Percentiles rank a stretch among this genome's conserved stretches.
Evolutionary conservation across 768 basidiomycete species (phyloP).

Genomic region (Agrocybe pediades): DNA sequence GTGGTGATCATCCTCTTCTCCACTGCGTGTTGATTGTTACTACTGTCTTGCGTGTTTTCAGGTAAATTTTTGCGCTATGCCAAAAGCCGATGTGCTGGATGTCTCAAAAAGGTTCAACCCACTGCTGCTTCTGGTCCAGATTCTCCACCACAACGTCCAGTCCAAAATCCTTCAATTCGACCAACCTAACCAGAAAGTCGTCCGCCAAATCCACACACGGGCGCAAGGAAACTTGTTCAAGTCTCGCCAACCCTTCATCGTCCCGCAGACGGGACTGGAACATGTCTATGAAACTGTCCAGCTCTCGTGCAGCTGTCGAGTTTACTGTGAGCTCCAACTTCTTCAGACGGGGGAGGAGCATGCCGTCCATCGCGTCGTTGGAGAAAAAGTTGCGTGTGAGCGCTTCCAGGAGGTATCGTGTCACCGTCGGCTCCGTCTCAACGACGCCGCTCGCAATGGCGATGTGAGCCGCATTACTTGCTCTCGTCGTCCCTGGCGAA

Average conservation of each 20-base stretch:
- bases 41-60: neutral
- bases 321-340: conserved; percentile 39
- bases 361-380: conserved; percentile 24
- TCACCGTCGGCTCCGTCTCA: conserved; percentile 29
- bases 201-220: conserved; percentile 24
- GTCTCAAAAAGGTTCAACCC: neutral
- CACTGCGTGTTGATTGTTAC: neutral
- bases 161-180: conserved; percentile 27
- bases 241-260: conserved; percentile 24
- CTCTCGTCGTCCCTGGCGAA: conserved; percentile 8
- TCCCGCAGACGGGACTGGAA: conserved; percentile 33
- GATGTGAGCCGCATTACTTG: neutral
- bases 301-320: conserved; percentile 27
- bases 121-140: neutral
- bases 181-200: conserved; percentile 26
- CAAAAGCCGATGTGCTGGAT: neutral
- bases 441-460: neutral
- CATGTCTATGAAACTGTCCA: conserved; percentile 35
- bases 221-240: conserved; percentile 27
- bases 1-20: neutral
- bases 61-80: neutral
- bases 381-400: conserved; percentile 34
- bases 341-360: conserved; percentile 34
- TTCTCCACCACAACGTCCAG: conserved; percentile 23
- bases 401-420: conserved; percentile 34